Conservation (phyloP, 371 early-diverging fungal genomes). For the Rhizomucor pusillus region DNA sequence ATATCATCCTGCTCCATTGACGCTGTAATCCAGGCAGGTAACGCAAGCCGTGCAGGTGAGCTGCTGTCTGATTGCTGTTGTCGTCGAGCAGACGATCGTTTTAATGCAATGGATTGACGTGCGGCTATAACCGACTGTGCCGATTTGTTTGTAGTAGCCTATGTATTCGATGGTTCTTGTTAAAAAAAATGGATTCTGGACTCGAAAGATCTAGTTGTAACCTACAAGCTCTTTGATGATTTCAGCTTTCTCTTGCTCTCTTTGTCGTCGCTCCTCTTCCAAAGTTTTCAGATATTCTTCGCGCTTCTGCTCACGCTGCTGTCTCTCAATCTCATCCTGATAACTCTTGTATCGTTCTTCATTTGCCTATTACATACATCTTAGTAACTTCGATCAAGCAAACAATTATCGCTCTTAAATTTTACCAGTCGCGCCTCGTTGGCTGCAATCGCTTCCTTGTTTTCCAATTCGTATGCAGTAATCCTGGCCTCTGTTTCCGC, state of each 20-base stretch:
- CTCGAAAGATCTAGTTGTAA: background rate
- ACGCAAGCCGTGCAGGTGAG: constrained; percentile 17
- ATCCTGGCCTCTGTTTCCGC: constrained; percentile 82
- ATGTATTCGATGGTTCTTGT: background rate
- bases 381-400: background rate
- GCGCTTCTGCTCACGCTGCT: constrained; percentile 48
- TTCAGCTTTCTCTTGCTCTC: constrained; percentile 48
- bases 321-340: constrained; percentile 44
- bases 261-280: constrained; percentile 47
- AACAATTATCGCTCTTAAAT: background rate
- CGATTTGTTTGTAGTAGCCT: constrained; percentile 51
- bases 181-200: background rate
- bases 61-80: constrained; percentile 19
- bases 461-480: constrained; percentile 74
- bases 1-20: constrained; percentile 45
- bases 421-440: constrained; percentile 58
- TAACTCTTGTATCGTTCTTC: constrained; percentile 43
- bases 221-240: constrained; percentile 51
- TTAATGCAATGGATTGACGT: constrained; percentile 38
- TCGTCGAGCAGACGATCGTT: constrained; percentile 39
- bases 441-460: constrained; percentile 76
- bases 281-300: constrained; percentile 54
- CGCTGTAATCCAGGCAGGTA: constrained; percentile 46
- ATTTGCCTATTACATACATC: constrained; percentile 29
- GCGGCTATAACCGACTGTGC: constrained; percentile 46